These are phyloP conservation scores for Globisporangium heterothallicum DNA, from an alignment of 352 stramenopile genomes.

Conservation along the genomic window DNA sequence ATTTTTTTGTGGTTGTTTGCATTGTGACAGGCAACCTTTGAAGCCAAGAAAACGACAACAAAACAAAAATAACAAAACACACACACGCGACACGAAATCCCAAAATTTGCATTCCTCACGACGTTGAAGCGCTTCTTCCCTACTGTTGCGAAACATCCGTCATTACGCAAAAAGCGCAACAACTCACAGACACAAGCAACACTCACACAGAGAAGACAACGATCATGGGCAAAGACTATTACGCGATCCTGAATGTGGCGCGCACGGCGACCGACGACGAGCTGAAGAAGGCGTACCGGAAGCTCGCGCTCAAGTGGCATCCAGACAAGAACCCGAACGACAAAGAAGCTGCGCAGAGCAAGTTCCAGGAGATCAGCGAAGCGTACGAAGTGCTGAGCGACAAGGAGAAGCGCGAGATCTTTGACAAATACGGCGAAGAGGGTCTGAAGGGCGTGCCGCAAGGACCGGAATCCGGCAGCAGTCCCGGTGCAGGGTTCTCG, in stretches of 20 bases:
- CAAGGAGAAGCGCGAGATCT: conserved; percentile 90
- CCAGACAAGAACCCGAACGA: conserved; percentile 91
- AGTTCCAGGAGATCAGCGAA: conserved; percentile 92
- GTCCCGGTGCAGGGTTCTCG: conserved; percentile 13
- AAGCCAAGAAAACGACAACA: neutral
- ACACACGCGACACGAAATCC: neutral
- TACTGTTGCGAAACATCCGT: neutral
- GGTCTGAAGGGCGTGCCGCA: conserved; percentile 79
- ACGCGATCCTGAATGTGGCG: conserved; percentile 65
- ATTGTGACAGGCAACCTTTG: neutral
- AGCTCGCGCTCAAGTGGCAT: conserved; percentile 90
- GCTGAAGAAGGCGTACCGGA: conserved; percentile 84
- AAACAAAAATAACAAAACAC: neutral
- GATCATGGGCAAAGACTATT: conserved; percentile 84
- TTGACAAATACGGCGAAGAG: conserved; percentile 91
- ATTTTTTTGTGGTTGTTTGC: neutral
- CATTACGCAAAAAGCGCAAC: conserved; percentile 9
- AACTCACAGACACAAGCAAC: neutral
- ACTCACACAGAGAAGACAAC: conserved; percentile 2
- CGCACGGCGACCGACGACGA: conserved; percentile 70
- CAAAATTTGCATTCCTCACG: neutral
- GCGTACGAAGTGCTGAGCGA: conserved; percentile 93
- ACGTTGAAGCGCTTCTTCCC: conserved; percentile 4
- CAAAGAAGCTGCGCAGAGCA: conserved; percentile 74
- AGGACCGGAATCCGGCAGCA: too few relatives aligned